Evolutionary conservation across 441 rosid genomes (phyloP), one percentile per base, ranked within the genome.

Genomic region (Gossypium davidsonii): DNA sequence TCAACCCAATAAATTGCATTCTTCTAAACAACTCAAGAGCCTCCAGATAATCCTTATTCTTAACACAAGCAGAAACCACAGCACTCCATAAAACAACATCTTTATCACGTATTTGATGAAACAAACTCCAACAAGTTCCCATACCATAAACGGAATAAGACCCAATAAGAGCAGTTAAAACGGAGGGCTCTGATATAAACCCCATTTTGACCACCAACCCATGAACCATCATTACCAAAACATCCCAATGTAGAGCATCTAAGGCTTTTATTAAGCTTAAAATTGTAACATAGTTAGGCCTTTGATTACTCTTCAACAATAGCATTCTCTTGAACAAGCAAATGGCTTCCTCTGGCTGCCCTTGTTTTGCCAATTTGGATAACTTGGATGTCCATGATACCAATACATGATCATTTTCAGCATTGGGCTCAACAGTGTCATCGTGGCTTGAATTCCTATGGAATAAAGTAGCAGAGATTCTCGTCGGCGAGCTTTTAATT

Each of bases 21-120:
- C 52, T 76, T 53, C 78, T 64, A 11, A 77, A 79, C 60, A 57
- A 60, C 8, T 79, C 74, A 66, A 77, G 18, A 1, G 78, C 85
- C 61, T 77, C 74, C 46, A 44, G 23, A 53, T 74, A 82, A 23
- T 48, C 69, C 37, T 60, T 73, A 52, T 77, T 82, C 70, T 75
- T 75, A 18, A 73, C 76, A 55, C 71, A 77, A 14, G 66, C 79
- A 4, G 70, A 49, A 59, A 76, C 62, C 81, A 82, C 73, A 21
- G 81, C 79, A 59, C 81, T 77, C 81, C 70, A 46, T 23, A 77
- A 39, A 44, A 79, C 76, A 11, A 71, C 77, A 79, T 79, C 79
- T 68, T 70, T 70, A 31, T 56, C 10, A 1, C 42, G 68, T 42
- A 61, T 58, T 15, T 67, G 78, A 73, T 67, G 75, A 67, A 80